Conservation (phyloP, 176 grass and related monocot genomes). For the Cocos nucifera region DNA sequence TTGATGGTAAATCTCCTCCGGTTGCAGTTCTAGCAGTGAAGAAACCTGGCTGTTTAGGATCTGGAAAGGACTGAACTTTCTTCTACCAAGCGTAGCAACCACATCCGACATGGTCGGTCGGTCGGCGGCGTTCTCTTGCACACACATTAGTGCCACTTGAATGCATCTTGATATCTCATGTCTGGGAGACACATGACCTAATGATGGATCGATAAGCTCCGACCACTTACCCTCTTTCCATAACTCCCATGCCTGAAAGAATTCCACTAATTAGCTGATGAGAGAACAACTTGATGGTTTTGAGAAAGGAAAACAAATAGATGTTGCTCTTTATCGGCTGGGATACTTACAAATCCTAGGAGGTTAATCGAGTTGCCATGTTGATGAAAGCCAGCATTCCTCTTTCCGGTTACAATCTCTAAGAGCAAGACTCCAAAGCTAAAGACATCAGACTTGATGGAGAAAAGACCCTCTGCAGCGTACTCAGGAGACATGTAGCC, state of each 20-base stretch:
- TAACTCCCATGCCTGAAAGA: conserved; percentile 29
- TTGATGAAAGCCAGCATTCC: conserved; percentile 11
- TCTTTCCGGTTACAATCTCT: conserved; percentile 36
- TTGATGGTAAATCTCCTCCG: conserved; percentile 1
- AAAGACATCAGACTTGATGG: conserved; percentile 37
- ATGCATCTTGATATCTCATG: conserved; percentile 27
- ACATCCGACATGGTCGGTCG: conserved; percentile 36
- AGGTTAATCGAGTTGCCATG: conserved; percentile 13
- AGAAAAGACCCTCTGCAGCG: neutral
- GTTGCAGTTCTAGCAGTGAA: conserved; percentile 17
- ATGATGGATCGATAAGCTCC: conserved; percentile 16
- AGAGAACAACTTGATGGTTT: conserved; percentile 1
- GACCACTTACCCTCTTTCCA: conserved; percentile 10
- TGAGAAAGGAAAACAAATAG: no score
- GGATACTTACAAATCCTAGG: conserved; percentile 22
- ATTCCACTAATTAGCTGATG: neutral
- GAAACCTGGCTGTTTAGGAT: conserved; percentile 40
- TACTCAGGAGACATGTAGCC: conserved; percentile 44
- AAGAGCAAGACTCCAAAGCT: conserved; percentile 43
- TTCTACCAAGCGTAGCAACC: conserved; percentile 30
- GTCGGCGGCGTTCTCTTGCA: conserved; percentile 16
- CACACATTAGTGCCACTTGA: conserved; percentile 22
- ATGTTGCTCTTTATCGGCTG: neutral
- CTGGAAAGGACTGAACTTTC: conserved; percentile 13
- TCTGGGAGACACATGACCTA: neutral